Base-by-base conservation (phyloP, 257 asterid species). In the Ilex aquifolium region DNA sequence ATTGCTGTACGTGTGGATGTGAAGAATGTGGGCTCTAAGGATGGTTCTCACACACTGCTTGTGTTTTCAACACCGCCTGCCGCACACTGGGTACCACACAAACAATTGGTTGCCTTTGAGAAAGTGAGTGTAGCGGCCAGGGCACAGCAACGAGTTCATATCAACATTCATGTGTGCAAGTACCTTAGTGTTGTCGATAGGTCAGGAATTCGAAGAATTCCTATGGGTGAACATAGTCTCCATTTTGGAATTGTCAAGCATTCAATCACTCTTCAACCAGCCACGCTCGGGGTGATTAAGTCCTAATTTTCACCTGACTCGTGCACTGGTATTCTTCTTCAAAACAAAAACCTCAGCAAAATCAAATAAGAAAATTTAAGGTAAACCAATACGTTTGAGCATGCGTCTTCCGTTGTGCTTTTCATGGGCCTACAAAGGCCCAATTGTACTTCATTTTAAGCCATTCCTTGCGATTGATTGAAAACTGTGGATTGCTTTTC, bases 161-260 rank as follows among this genome's bases (percentile, higher is more conserved):
- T 90, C n/a, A 70, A 65, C 31, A 74, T 90, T 57, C 92, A 85
- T 58, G 88, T 83, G 2, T 90, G 97, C 59, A 90, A 87, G 81
- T 66, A 68, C 62, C 63, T 87, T 56, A 90, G 97, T 30, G 97
- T 87, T 32, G 95, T 90, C 61, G 97, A 90, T 53, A 59, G 52
- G 65, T 85, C 83, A 0, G 97, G 97, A 52, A 67, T 80, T 10
- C 63, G 95, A 44, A 69, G 95, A 75, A 85, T 90, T 63, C 87
- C 95, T 2, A 83, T 90, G 80, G 97, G 97, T 4, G 85, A 78
- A 57, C 96, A 90, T 17, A 84, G 76, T 9, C 56, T 90, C 62
- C 90, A 79, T 59, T 60, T 87, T 56, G 96, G 95, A 44, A 85
- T 74, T 60, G 29, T 79, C 14, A 79, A 65, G 70, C 95, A 90